These are phyloP conservation scores for Alternaria viburni DNA, from an alignment of 2,329 filamentous ascomycete species.

Conservation along the genomic window DNA sequence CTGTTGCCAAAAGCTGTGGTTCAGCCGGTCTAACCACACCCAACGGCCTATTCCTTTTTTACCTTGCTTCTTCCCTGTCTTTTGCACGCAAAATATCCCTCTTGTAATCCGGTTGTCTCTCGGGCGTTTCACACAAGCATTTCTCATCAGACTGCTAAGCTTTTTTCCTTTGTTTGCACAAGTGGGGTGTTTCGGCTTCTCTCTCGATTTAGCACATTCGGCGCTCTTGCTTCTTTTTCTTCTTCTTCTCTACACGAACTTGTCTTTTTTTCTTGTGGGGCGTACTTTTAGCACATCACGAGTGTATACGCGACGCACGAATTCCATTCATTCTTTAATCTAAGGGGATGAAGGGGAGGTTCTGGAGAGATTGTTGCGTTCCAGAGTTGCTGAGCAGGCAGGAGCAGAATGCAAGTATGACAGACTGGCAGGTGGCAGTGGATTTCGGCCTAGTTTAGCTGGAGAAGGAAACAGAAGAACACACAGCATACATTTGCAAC, in stretches of 20 bases:
- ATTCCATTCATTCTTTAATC: constrained; percentile 9
- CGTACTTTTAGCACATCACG: constrained; percentile 25
- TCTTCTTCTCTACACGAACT: background rate
- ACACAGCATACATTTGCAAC: background rate
- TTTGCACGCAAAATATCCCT: constrained; percentile 7
- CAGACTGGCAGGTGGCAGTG: background rate
- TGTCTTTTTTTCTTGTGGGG: constrained; percentile 5
- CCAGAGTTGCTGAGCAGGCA: background rate
- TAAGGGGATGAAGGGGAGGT: background rate
- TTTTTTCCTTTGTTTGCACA: constrained; percentile 7
- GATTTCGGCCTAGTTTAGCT: background rate
- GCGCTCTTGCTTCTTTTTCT: constrained; percentile 3
- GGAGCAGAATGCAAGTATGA: background rate
- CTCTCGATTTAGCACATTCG: constrained; percentile 2
- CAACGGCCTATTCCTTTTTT: constrained; percentile 2
- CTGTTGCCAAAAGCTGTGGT: constrained; percentile 16
- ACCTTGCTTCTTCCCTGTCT: constrained; percentile 14
- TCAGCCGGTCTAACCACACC: constrained; percentile 35
- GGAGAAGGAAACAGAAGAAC: background rate
- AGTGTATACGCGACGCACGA: constrained; percentile 39
- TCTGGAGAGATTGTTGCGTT: background rate
- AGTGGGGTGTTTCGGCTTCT: background rate
- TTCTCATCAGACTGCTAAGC: constrained; percentile 19
- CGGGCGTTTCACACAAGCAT: constrained; percentile 1
- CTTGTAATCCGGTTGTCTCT: constrained; percentile 29